Evolutionary conservation across 1,284 basidiomycete species (phyloP), one percentile per base, ranked within the genome.

Genomic region (Irpex sp.): DNA sequence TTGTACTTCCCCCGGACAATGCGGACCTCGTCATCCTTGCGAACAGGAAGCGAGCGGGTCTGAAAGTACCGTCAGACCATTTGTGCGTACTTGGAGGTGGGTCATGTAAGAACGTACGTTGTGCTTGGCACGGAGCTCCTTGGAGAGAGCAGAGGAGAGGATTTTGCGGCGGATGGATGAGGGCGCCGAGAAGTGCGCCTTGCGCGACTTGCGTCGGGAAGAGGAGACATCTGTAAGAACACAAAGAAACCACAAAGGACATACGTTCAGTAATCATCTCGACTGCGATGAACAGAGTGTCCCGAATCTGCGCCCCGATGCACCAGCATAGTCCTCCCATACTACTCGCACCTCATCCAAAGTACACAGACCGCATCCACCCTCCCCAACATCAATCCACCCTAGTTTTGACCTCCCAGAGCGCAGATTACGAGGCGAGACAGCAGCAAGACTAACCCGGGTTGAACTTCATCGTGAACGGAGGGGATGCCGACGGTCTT

Each of bases 1-100:
- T 96, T 97, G 89, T 96, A 95, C 79, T 96, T 95, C 66, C 95
- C 95, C 71, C 94, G 85, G 69, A 98, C 94, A 73, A 99, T 96
- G 75, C 93, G 84, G 67, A 99, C 97, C 82, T 98, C 97, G 79
- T 98, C 97, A 74, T 98, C 97, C 81, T 98, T 98, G 77, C 96
- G 93, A 75, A 99, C 88, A 65, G 97, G 96, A 70, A 99, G 81
- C 65, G 97, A 95, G 71, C 96, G 95, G 70, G 88, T 81, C 93
- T 95, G 77, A 50, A 62, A 39, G 55, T 57, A 59, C 60, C 31
- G 31, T 33, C 31, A 33, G 31, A 33, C 31, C 1, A 6, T 6
- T 33, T 33, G 31, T 33, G 1, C 31, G 31, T 31, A 1, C 6
- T 6, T 33, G 31, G 31, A 33, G 5, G 31, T 5, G 31, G 6